phyloP scores from a whole-genome alignment of 139 green algal genomes.

The Marvania coccoides region DNA sequence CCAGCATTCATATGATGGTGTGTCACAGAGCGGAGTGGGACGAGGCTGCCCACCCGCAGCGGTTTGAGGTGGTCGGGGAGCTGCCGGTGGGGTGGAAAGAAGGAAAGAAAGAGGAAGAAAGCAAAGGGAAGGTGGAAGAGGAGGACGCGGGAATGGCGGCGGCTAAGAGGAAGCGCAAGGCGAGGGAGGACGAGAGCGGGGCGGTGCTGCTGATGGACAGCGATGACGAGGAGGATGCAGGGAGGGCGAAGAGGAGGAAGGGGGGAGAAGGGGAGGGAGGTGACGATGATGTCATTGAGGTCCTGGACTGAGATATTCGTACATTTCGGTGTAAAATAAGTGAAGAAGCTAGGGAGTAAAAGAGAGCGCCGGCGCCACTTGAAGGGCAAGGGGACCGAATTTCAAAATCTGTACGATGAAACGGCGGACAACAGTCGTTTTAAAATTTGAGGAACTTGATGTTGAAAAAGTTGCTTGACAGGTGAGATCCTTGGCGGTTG shows the following conservation, averaged over 20 bases:
- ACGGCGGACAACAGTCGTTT: too few relatives aligned
- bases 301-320: too few relatives aligned
- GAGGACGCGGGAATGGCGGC: background rate
- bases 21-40: slow-evolving; percentile 39
- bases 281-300: background rate
- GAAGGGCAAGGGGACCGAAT: too few relatives aligned
- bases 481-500: too few relatives aligned
- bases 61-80: background rate
- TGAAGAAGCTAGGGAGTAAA: too few relatives aligned
- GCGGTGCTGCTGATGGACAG: background rate
- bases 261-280: background rate
- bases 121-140: background rate
- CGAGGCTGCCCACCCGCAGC: background rate
- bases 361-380: too few relatives aligned
- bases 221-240: background rate
- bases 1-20: slow-evolving; percentile 59
- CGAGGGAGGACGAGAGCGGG: background rate
- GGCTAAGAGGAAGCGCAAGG: too few relatives aligned
- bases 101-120: background rate
- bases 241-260: background rate
- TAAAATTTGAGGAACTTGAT: too few relatives aligned
- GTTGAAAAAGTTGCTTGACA: too few relatives aligned
- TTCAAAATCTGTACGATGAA: too few relatives aligned
- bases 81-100: background rate
- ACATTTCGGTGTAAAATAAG: too few relatives aligned